Conservation (phyloP, 176 grass and related monocot genomes). For the Oryza coarctata region DNA sequence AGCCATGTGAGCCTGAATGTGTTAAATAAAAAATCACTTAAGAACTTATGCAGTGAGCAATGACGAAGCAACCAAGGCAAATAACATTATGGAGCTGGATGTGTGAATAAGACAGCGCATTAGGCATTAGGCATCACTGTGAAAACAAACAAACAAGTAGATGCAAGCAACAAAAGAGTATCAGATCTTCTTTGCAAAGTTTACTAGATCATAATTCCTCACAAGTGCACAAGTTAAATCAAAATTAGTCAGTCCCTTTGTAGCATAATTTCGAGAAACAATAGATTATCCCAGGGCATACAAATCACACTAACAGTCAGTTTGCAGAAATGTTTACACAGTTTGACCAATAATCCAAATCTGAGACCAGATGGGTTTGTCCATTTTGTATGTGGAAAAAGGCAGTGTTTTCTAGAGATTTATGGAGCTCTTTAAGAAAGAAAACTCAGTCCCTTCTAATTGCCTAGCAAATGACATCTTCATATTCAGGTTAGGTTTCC, state of each 20-base stretch:
- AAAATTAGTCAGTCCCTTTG: conserved; percentile 4
- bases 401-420: not conserved
- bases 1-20: conserved; percentile 37
- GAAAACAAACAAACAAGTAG: conserved; percentile 8
- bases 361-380: not conserved
- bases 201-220: not conserved
- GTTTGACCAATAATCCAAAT: conserved; percentile 19
- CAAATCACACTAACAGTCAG: not conserved
- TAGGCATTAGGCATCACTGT: not conserved
- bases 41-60: not conserved
- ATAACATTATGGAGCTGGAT: conserved; percentile 6
- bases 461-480: too few species aligned
- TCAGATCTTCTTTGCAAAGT: not conserved
- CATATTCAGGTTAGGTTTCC: not conserved
- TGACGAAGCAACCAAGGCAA: not conserved
- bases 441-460: too few species aligned
- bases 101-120: not conserved
- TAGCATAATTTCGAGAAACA: conserved; percentile 7
- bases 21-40: not conserved
- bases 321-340: not conserved
- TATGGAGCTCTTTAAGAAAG: not conserved
- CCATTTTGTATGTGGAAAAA: not conserved
- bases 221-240: conserved; percentile 4
- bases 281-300: not conserved
- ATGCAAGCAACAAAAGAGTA: not conserved